Evolutionary conservation across 2,329 filamentous ascomycete species (phyloP).

Genomic region (Sporothrix humicola): DNA sequence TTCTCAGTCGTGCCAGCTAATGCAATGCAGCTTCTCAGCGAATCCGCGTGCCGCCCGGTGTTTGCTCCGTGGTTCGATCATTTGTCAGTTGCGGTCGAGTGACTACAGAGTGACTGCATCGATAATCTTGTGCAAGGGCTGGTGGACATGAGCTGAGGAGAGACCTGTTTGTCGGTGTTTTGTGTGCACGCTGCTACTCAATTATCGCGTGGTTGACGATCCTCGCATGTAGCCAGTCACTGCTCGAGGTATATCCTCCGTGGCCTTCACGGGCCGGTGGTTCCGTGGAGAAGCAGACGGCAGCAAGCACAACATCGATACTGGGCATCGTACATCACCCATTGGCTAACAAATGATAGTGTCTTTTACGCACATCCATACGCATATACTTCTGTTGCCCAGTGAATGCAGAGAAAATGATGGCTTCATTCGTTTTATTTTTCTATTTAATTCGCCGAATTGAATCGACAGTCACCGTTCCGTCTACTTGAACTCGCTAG

Average conservation of each 20-base stretch:
- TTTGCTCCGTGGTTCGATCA: constrained; percentile 6
- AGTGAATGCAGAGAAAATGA: too few species aligned
- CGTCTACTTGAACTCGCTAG: constrained; percentile 17
- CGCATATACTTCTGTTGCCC: background rate
- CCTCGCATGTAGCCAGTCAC: background rate
- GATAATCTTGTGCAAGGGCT: too few species aligned
- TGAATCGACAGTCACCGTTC: background rate
- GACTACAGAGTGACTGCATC: background rate
- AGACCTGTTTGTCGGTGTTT: background rate
- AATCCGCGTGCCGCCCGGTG: background rate
- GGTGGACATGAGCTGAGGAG: constrained; percentile 1
- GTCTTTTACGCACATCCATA: too few species aligned
- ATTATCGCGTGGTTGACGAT: background rate
- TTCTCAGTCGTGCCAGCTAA: background rate
- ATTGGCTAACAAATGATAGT: background rate
- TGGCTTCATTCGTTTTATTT: background rate
- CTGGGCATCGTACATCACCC: background rate
- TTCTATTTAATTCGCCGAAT: background rate
- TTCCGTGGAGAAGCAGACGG: background rate
- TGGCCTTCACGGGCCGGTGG: background rate
- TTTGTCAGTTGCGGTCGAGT: background rate
- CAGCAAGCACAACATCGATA: background rate
- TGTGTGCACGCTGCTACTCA: background rate
- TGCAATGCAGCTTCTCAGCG: background rate
- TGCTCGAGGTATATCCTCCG: background rate